Evolutionary conservation across 2,329 filamentous ascomycete species (phyloP), one percentile per base, ranked within the genome.

Genomic region (Arthrinium puccinioides): DNA sequence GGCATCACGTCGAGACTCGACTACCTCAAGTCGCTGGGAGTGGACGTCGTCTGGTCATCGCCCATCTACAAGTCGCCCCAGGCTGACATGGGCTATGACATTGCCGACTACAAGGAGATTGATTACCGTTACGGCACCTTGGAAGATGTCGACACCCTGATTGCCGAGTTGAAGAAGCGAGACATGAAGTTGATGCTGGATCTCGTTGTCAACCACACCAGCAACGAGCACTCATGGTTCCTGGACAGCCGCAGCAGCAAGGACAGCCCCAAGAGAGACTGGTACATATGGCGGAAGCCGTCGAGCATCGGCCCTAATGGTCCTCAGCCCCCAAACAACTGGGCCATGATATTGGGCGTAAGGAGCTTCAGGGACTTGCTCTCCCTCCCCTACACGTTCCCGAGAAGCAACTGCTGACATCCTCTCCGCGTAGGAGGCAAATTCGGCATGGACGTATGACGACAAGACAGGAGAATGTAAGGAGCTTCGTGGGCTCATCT

Each of bases 191-290:
- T 88, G 9, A 77, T 89, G 39, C 70, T 88, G 41, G 84, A 89
- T 51, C 65, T 89, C 4, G 84, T 89, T 2, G 72, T 88, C 43
- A 90, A 88, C 47, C 84, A 90, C 54, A 87, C 83, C 0, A 83
- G 77, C 3, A 74, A 82, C 44, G 70, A 84, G 53, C 80, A 86
- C 49, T 66, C 69, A 4, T 88, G 82, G 82, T 87, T 87, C 59
- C 67, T 74, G 32, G 72, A 84, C 50, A 82, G 78, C 3, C 66
- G 76, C 35, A 72, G 71, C 24, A 78, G 74, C 27, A 76, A 69
- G 40, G 65, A 73, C 44, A 82, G 68, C 50, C 68, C 77, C 9
- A 84, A 84, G 52, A 66, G 82, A 2, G 70, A 84, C 54, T 87
- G 81, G 80, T 85, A 84, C 49, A 74, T 79, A 38, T 74, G 70